Conservation (phyloP, 1,284 basidiomycete species). For the Papiliotrema laurentii region DNA sequence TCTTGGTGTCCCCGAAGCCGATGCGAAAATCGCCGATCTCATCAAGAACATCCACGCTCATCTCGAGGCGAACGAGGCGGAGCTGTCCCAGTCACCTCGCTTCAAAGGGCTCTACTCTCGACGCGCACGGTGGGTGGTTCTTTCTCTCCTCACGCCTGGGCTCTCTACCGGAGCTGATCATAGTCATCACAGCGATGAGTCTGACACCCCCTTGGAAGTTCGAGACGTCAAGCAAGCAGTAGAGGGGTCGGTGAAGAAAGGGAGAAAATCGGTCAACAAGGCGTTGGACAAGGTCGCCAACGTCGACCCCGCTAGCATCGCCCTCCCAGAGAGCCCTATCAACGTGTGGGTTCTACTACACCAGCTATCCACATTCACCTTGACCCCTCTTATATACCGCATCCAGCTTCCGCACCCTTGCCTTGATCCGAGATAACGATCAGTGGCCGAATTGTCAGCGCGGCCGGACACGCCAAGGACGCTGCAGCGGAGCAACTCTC, state of each 20-base stretch:
- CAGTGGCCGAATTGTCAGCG: not conserved
- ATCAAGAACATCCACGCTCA: slow-evolving; percentile 32
- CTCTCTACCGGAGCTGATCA: not conserved
- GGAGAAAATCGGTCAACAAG: slow-evolving; percentile 33
- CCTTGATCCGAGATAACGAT: not conserved
- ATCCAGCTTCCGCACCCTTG: too few relatives aligned
- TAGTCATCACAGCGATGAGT: slow-evolving; percentile 15
- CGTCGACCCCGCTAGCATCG: slow-evolving; percentile 35
- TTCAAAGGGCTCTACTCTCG: slow-evolving; percentile 43
- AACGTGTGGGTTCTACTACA: slow-evolving; percentile 18
- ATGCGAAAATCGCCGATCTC: slow-evolving; percentile 22
- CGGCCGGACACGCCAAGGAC: not conserved
- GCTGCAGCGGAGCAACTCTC: slow-evolving; percentile 4
- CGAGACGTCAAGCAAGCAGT: slow-evolving; percentile 22
- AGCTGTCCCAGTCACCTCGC: slow-evolving; percentile 15
- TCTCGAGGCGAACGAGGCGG: slow-evolving; percentile 29
- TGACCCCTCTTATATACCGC: not conserved
- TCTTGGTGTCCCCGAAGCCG: slow-evolving; percentile 24
- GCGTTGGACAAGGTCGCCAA: slow-evolving; percentile 22
- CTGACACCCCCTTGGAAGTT: slow-evolving; percentile 19
- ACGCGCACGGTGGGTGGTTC: slow-evolving; percentile 9
- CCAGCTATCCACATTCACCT: not conserved
- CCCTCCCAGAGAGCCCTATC: slow-evolving; percentile 36
- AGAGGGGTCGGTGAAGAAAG: slow-evolving; percentile 11
- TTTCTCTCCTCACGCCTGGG: not conserved